Conservation (phyloP, 495 filamentous ascomycete species). For the Choiromyces venosus region DNA sequence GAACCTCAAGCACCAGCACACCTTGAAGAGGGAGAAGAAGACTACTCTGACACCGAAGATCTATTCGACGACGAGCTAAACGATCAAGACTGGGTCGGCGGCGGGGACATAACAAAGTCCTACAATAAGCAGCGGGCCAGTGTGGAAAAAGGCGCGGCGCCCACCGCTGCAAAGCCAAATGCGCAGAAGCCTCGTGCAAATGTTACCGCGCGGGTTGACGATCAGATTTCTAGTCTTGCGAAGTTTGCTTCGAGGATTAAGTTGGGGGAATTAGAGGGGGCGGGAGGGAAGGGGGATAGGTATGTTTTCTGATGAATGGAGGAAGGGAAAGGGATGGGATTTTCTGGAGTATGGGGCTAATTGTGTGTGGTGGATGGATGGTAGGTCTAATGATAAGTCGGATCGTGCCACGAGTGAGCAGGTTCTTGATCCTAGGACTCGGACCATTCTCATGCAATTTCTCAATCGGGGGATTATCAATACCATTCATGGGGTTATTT, state of each 20-base stretch:
- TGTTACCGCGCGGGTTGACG: constrained; percentile 69
- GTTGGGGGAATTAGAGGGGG: constrained; percentile 61
- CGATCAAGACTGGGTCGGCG: constrained; percentile 51
- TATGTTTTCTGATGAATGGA: constrained; percentile 40
- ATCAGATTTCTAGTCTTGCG: constrained; percentile 75
- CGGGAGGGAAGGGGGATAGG: constrained; percentile 49
- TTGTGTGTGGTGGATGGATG: background rate
- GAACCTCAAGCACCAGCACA: too few species aligned
- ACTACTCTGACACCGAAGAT: constrained; percentile 54
- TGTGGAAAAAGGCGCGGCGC: constrained; percentile 54
- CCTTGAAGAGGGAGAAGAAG: constrained; percentile 46
- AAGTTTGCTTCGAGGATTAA: constrained; percentile 85
- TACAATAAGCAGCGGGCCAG: constrained; percentile 76
- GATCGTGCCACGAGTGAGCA: constrained; percentile 91
- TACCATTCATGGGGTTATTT: constrained; percentile 80
- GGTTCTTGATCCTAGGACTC: constrained; percentile 85
- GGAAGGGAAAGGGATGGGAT: background rate
- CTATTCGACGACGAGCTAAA: constrained; percentile 50
- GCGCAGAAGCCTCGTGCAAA: constrained; percentile 79
- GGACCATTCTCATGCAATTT: constrained; percentile 91
- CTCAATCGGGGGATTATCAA: constrained; percentile 79
- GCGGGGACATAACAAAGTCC: constrained; percentile 71
- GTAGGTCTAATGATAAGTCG: constrained; percentile 62
- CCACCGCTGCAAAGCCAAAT: constrained; percentile 67
- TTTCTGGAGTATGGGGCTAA: background rate